A percentile compares a stretch with the other conserved stretches of the same genome.
These are phyloP conservation scores for Mortierella hygrophila DNA, from an alignment of 192 early-diverging fungal species.

Conservation along the genomic window DNA sequence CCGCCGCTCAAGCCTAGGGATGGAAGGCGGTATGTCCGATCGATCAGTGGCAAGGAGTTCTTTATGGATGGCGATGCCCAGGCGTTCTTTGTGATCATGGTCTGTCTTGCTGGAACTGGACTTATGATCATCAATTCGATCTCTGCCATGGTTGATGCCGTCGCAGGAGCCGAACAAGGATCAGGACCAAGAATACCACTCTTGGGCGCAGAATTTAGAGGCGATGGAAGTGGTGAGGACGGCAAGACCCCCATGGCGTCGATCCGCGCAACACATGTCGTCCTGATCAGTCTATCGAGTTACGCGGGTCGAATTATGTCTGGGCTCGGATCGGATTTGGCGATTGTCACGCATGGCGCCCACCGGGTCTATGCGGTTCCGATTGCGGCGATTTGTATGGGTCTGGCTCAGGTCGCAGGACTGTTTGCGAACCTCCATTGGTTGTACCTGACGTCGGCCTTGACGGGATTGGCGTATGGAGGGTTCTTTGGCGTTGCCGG, in stretches of 20 bases:
- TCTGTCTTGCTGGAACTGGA: slow-evolving; percentile 41
- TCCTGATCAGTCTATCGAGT: slow-evolving; percentile 45
- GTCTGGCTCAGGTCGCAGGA: slow-evolving; percentile 26
- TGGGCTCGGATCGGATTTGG: slow-evolving; percentile 34
- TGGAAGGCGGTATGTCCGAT: neutral
- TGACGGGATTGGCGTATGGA: slow-evolving; percentile 44
- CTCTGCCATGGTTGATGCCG: slow-evolving; percentile 39
- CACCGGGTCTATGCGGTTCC: slow-evolving; percentile 30
- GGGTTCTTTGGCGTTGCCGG: slow-evolving; percentile 53
- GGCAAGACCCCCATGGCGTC: slow-evolving; percentile 13
- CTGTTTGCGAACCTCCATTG: slow-evolving; percentile 39
- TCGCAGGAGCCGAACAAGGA: slow-evolving; percentile 16
- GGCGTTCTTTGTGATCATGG: slow-evolving; percentile 31
- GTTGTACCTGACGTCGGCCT: slow-evolving; percentile 28
- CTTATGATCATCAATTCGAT: slow-evolving; percentile 56
- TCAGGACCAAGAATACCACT: neutral
- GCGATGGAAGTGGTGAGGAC: neutral
- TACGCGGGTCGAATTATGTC: slow-evolving; percentile 28
- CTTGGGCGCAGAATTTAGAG: neutral
- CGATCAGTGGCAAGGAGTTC: slow-evolving; percentile 38
- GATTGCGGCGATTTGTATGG: slow-evolving; percentile 31
- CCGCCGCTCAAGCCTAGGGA: neutral
- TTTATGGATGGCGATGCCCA: slow-evolving; percentile 47
- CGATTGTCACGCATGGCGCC: slow-evolving; percentile 17
- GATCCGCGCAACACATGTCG: slow-evolving; percentile 35